These are phyloP conservation scores for Pythium inflatum DNA, from an alignment of 352 stramenopile species.

Conservation along the genomic window DNA sequence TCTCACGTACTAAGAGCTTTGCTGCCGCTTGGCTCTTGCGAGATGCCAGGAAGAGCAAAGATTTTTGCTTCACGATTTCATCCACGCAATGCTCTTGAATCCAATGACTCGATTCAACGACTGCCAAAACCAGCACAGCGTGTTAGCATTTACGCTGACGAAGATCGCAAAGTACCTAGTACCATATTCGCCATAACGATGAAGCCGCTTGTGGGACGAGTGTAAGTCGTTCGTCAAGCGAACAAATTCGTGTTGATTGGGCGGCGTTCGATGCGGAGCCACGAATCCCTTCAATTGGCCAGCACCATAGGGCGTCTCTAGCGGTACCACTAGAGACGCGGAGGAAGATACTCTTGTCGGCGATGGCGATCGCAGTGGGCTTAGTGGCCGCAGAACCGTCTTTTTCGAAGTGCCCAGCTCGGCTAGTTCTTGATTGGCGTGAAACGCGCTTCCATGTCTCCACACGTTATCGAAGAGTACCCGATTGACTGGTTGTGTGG, in stretches of 20 bases:
- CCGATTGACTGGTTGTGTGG: not conserved
- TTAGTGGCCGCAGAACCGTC: not conserved
- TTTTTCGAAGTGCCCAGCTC: not conserved
- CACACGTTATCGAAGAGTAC: constrained; percentile 33
- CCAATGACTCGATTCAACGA: constrained; percentile 39
- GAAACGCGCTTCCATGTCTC: constrained; percentile 31
- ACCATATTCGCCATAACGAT: constrained; percentile 12
- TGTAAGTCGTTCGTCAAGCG: constrained; percentile 1
- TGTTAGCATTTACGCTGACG: not conserved
- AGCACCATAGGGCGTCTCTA: too few species aligned
- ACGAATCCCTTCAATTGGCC: too few species aligned
- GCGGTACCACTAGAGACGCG: not conserved
- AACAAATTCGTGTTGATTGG: constrained; percentile 7
- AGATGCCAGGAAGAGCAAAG: constrained; percentile 25
- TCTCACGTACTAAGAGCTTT: constrained; percentile 42
- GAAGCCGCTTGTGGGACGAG: not conserved
- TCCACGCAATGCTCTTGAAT: constrained; percentile 56
- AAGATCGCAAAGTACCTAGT: not conserved
- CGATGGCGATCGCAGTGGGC: constrained; percentile 2
- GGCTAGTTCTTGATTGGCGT: not conserved
- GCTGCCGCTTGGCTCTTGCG: constrained; percentile 45
- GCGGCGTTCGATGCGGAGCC: not conserved
- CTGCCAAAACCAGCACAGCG: constrained; percentile 10
- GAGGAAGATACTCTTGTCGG: not conserved
- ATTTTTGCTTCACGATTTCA: constrained; percentile 35